These are phyloP conservation scores for Solanum clarkiae DNA, from an alignment of 257 asterid genomes.

Conservation along the genomic window DNA sequence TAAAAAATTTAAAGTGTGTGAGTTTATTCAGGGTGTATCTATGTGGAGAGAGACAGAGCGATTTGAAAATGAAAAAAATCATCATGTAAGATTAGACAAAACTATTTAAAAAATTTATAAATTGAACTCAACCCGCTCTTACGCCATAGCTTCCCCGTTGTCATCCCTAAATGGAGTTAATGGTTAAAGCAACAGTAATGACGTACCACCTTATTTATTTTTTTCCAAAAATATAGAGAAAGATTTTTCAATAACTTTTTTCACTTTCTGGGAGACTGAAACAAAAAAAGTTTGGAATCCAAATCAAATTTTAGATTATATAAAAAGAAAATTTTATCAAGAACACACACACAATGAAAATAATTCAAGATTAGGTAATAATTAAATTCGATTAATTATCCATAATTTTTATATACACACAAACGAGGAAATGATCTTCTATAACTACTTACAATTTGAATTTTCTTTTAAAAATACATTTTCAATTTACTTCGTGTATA, in stretches of 20 bases:
- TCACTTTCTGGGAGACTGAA: background rate
- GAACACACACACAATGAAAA: background rate
- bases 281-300: background rate
- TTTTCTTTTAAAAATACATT: background rate
- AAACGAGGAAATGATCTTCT: background rate
- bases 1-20: too few relatives aligned
- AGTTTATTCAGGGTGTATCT: too few relatives aligned
- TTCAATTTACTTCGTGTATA: background rate
- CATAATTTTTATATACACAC: background rate
- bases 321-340: background rate
- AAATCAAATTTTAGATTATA: background rate
- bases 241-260: background rate
- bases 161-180: background rate
- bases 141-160: too few relatives aligned
- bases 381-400: background rate
- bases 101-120: too few relatives aligned
- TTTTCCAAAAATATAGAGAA: background rate
- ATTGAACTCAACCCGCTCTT: too few relatives aligned
- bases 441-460: background rate
- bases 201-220: background rate
- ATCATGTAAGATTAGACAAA: rapidly evolving
- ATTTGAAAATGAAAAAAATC: too few relatives aligned
- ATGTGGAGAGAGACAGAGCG: too few relatives aligned
- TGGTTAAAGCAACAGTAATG: background rate
- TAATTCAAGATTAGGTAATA: background rate